Evolutionary conservation across 225 moss, liverwort and hornwort species (phyloP).

Genomic region (Physcomitrellopsis africana): DNA sequence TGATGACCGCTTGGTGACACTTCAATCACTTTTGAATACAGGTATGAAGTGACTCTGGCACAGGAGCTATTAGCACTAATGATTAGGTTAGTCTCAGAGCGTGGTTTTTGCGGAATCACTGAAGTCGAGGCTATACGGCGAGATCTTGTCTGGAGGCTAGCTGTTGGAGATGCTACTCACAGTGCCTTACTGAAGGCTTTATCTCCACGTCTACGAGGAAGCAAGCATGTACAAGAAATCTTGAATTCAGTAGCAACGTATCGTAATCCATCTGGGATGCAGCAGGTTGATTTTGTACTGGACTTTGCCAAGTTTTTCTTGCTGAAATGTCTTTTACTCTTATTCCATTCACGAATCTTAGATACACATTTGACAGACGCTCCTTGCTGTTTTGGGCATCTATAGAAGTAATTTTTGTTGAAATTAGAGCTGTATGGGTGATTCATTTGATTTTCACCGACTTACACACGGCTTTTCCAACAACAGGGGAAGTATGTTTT

Average conservation of each 20-base stretch:
- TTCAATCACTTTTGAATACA: conserved; percentile 35
- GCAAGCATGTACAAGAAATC: conserved; percentile 80
- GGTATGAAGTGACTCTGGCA: conserved; percentile 83
- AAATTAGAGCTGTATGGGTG: conserved; percentile 11
- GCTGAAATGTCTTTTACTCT: conserved; percentile 7
- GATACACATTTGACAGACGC: not conserved
- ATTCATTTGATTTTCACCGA: conserved; percentile 24
- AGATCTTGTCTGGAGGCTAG: conserved; percentile 86
- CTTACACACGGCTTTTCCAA: conserved; percentile 17
- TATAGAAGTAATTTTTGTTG: conserved; percentile 7
- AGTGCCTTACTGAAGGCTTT: conserved; percentile 85
- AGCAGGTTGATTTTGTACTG: conserved; percentile 66
- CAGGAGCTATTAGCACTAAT: conserved; percentile 85
- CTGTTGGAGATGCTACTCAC: conserved; percentile 91
- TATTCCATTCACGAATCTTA: conserved; percentile 12
- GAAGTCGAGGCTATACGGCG: conserved; percentile 75
- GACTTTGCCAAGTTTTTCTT: conserved; percentile 13
- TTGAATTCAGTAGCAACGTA: conserved; percentile 79
- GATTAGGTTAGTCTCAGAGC: conserved; percentile 81
- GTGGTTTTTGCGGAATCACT: conserved; percentile 90
- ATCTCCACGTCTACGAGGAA: conserved; percentile 81
- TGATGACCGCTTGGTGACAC: conserved; percentile 21
- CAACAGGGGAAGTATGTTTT: conserved; percentile 87
- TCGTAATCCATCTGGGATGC: conserved; percentile 91
- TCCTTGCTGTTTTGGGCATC: conserved; percentile 22